Conservation (phyloP, 1,284 basidiomycete species). For the Athelia sp. region DNA sequence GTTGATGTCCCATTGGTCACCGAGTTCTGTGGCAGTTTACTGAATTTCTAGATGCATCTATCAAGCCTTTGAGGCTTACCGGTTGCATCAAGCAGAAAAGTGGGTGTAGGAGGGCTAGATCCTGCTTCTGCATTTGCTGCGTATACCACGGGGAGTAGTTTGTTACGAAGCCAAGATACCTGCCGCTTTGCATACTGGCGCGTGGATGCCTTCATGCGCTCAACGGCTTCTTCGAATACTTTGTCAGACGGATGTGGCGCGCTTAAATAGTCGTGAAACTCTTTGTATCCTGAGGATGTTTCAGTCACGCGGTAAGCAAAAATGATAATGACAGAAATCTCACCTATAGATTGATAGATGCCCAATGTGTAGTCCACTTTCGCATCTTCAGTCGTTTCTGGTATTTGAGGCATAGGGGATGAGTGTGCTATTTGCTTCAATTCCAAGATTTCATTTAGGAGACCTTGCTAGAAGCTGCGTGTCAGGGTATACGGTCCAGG, state of each 20-base stretch:
- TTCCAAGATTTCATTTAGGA: conserved; percentile 77
- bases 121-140: conserved; percentile 39
- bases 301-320: conserved; percentile 2
- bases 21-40: conserved; percentile 39
- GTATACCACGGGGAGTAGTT: conserved; percentile 75
- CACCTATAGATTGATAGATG: conserved; percentile 94
- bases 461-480: conserved; percentile 54
- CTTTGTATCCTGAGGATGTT: conserved; percentile 71
- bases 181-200: conserved; percentile 92
- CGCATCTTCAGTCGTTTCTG: background rate
- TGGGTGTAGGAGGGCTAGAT: conserved; percentile 25
- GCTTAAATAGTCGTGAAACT: conserved; percentile 71
- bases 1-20: conserved; percentile 51
- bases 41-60: conserved; percentile 9
- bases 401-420: conserved; percentile 9
- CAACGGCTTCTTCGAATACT: conserved; percentile 57
- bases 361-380: conserved; percentile 67
- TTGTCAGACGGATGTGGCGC: conserved; percentile 33
- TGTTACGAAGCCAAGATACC: conserved; percentile 89
- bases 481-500: conserved; percentile 5
- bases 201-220: conserved; percentile 84
- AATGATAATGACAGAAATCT: conserved; percentile 9
- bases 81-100: conserved; percentile 76
- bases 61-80: conserved; percentile 34
- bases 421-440: conserved; percentile 31